These are phyloP conservation scores for Cadophora sp. DNA, from an alignment of 2,329 filamentous ascomycete genomes.

Conservation along the genomic window DNA sequence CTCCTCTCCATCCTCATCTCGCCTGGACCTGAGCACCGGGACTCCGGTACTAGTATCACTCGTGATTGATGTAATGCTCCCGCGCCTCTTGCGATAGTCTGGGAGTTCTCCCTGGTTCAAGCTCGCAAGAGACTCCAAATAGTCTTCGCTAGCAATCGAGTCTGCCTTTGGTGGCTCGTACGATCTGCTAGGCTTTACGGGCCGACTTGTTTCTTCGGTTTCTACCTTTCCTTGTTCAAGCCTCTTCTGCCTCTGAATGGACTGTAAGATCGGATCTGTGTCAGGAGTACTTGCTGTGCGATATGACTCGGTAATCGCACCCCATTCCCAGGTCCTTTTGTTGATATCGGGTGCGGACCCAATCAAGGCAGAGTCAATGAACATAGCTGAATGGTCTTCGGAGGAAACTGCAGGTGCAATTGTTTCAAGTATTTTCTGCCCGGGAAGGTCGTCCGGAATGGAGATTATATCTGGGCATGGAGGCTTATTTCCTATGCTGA, in stretches of 20 bases:
- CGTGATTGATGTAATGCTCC: background rate
- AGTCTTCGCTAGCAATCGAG: background rate
- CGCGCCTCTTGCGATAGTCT: background rate
- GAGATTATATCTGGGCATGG: background rate
- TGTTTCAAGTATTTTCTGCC: background rate
- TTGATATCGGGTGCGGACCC: background rate
- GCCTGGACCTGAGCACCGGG: background rate
- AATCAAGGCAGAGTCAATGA: background rate
- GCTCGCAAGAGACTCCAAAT: too few species aligned
- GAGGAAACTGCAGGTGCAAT: too few species aligned
- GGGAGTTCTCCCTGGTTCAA: too few species aligned
- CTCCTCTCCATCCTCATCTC: background rate
- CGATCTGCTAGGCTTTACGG: too few species aligned
- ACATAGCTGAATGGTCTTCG: background rate
- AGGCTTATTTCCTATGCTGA: background rate
- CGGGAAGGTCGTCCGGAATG: background rate
- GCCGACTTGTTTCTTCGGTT: background rate
- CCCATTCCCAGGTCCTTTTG: background rate
- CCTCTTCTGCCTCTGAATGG: background rate
- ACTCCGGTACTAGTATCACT: background rate
- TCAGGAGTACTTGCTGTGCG: background rate
- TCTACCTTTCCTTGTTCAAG: background rate
- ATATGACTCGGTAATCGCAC: background rate
- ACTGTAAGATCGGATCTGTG: background rate
- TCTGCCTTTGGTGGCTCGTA: background rate